Evolutionary conservation across 2,329 filamentous ascomycete genomes (phyloP), one percentile per base, ranked within the genome.

Genomic region (Tolypocladium paradoxum): DNA sequence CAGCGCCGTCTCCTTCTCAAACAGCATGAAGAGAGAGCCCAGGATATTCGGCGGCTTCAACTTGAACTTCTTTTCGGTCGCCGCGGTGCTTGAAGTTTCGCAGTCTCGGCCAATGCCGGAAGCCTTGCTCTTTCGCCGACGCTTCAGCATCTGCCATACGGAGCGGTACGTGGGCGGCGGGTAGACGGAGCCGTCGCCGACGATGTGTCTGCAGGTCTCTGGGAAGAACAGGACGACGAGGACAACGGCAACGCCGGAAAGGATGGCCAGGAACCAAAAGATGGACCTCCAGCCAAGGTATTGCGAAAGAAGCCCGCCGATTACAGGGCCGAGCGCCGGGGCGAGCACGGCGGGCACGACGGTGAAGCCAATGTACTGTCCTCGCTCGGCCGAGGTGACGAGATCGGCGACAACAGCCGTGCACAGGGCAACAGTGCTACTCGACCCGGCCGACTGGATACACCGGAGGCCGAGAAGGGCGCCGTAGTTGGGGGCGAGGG

Each of bases 341-440:
- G 69, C 76, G 1, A 85, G 61, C 0, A 82, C 72, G 0, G 68
- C 63, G 2, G 73, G 77, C 22, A 73, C 65, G 22, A 71, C 73
- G 27, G 73, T 78, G 58, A 75, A 74, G 40, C 75, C 81, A 51
- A 85, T 74, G 58, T 82, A 82, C 37, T 74, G 69, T 2, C 82
- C 82, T 54, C 85, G 70, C 61, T 88, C 83, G 0, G 76, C 76
- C 2, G 77, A 77, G 0, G 82, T 84, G 12, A 79, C 72, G 7
- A 85, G 71, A 61, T 89, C 85, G 0, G 80, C 80, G 1, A 88
- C 75, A 0, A 87, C 77, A 0, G 78, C 84, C 31, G 66, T 68
- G 31, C 69, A 71, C 3, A 88, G 69, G 0, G 83, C 77, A 5
- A 86, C 71, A 0, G 82, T 85, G 2, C 77, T 77, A 52, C 76